Base-by-base conservation (phyloP, 2,329 filamentous ascomycete genomes). In the Arthroderma sp. region DNA sequence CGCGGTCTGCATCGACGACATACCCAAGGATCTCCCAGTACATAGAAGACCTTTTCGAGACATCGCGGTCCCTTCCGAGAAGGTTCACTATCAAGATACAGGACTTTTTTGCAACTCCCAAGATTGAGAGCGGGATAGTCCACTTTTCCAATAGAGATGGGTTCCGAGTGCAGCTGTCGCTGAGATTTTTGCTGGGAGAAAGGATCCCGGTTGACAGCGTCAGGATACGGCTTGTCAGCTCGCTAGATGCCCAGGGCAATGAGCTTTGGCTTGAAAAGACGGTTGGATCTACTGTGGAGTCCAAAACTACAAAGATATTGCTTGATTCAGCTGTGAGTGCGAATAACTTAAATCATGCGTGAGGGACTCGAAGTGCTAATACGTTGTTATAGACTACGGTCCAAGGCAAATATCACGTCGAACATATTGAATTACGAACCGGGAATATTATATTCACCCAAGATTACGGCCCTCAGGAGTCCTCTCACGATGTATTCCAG, bases 121-220 rank as follows among this genome's bases (percentile, higher is more conserved):
- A 77, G 36, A 68, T 94, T 1, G 75, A 82, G 15, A 80, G 77
- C 0, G 73, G 78, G 10, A 78, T 89, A 2, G 65, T 70, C 27
- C 88, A 94, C 55, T 74, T 80, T 41, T 71, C 80, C 1, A 72
- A 78, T 15, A 76, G 73, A 51, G 89, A 96, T 59, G 80, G 83
- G 9, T 89, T 93, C 52, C 74, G 77, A 6, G 58, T 94, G 11
- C 69, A 73, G 2, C 59, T 98, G 2, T 73, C 72, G 15, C 66
- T 94, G 37, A 69, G 75, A 41, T 87, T 86, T 60, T 62, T 94
- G 1, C 66, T 95, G 1, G 75, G 79, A 0, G 83, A 87, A 38
- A 70, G 77, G 1, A 68, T 94, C 6, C 71, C 73, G 6, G 64
- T 91, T 1, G 76, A 86, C 37, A 70, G 73, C 10, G 73, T 80